These are phyloP conservation scores for Penicillium sp. DNA, from an alignment of 2,329 filamentous ascomycete species.

Conservation along the genomic window DNA sequence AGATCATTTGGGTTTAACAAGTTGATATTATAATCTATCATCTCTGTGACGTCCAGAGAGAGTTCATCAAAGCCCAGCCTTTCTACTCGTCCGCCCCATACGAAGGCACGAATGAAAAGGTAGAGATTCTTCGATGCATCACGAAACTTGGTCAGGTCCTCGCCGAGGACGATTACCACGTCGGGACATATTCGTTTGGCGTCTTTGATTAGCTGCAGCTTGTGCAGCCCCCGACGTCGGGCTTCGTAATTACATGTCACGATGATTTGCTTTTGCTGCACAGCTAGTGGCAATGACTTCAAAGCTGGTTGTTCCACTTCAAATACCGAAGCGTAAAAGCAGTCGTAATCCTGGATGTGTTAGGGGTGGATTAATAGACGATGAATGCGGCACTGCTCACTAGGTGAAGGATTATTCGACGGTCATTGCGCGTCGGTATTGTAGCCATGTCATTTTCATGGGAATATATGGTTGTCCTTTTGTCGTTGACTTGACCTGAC, in stretches of 20 bases:
- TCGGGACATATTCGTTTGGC: constrained; percentile 80
- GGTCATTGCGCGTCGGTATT: constrained; percentile 52
- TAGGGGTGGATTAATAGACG: neutral
- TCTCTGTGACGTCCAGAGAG: constrained; percentile 79
- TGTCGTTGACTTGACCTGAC: neutral
- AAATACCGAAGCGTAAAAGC: constrained; percentile 91
- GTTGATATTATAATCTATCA: constrained; percentile 76
- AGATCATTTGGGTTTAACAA: constrained; percentile 69
- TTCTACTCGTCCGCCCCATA: constrained; percentile 78
- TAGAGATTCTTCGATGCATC: constrained; percentile 82
- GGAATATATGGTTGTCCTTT: neutral
- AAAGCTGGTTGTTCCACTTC: constrained; percentile 77
- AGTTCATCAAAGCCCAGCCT: constrained; percentile 86
- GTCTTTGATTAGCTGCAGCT: constrained; percentile 82
- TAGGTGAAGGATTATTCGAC: constrained; percentile 77
- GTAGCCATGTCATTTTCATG: neutral
- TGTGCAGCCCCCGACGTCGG: constrained; percentile 63
- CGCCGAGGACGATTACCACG: constrained; percentile 79
- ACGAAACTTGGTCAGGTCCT: constrained; percentile 82
- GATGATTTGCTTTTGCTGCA: constrained; percentile 90
- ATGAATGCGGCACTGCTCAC: constrained; percentile 50
- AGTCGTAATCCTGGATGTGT: constrained; percentile 53
- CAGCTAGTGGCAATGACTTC: constrained; percentile 71
- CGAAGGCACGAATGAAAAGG: constrained; percentile 67
- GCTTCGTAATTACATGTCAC: constrained; percentile 95